phyloP scores from a whole-genome alignment of 176 grass and related monocot species.

The Melocanna baccifera region DNA sequence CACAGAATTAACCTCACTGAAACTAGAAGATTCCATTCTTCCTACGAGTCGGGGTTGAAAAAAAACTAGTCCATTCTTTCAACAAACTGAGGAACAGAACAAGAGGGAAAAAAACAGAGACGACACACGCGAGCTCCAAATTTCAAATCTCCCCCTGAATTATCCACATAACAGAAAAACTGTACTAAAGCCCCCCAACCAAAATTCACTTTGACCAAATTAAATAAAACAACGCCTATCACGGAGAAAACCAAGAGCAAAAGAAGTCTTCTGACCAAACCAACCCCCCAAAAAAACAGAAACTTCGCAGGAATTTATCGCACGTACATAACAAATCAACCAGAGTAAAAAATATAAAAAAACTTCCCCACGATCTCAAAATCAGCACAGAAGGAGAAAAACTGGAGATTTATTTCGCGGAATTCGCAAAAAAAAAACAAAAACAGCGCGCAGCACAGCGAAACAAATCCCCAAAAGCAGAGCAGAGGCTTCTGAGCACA shows the following conservation, averaged over 20 bases:
- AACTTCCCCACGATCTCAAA: background rate
- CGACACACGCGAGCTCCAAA: conserved; percentile 24
- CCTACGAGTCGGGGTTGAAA: background rate
- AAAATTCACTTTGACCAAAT: conserved; percentile 23
- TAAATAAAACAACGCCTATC: background rate
- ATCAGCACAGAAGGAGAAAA: conserved; percentile 4
- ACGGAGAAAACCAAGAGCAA: background rate
- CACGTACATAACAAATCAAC: conserved; percentile 20
- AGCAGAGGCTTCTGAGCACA: conserved; percentile 2
- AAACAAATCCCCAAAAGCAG: conserved; percentile 36
- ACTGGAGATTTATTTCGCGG: background rate
- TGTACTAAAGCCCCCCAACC: background rate
- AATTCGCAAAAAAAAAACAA: conserved; percentile 20
- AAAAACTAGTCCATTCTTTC: background rate
- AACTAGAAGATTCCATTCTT: conserved; percentile 4
- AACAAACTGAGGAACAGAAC: conserved; percentile 1
- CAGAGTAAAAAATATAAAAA: background rate
- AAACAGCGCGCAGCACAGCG: background rate
- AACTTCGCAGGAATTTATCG: background rate
- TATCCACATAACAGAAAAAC: conserved; percentile 21
- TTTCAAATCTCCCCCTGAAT: conserved; percentile 37
- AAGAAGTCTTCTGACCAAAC: conserved; percentile 8
- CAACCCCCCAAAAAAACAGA: background rate
- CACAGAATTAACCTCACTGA: conserved; percentile 8
- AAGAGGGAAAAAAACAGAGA: background rate